Conservation (phyloP, 2,329 filamentous ascomycete genomes). For the Eutypa lata region DNA sequence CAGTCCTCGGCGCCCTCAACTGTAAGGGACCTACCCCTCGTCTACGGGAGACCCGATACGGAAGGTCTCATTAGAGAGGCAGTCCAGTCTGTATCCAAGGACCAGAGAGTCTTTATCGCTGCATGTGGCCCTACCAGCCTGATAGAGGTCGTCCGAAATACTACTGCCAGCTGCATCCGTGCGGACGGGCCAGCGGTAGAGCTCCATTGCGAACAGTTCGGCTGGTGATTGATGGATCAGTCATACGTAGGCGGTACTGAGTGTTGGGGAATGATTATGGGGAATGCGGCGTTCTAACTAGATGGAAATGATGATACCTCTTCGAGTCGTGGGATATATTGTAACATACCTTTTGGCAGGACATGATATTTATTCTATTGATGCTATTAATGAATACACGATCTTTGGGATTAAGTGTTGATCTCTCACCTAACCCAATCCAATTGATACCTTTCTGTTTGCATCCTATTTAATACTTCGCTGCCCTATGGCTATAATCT, state of each 20-base stretch:
- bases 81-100: slow-evolving; percentile 28
- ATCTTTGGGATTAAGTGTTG: too few relatives aligned
- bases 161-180: slow-evolving; percentile 40
- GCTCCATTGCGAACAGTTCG: slow-evolving; percentile 49
- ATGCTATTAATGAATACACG: too few relatives aligned
- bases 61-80: slow-evolving; percentile 35
- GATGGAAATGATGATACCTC: too few relatives aligned
- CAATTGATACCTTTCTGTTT: too few relatives aligned
- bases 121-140: slow-evolving; percentile 46
- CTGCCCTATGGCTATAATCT: too few relatives aligned
- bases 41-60: slow-evolving; percentile 39
- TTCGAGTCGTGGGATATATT: too few relatives aligned
- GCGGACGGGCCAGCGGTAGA: slow-evolving; percentile 46
- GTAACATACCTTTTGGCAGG: too few relatives aligned
- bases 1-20: slow-evolving; percentile 10
- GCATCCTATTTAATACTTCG: too few relatives aligned
- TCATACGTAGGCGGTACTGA: neutral
- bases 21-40: slow-evolving; percentile 25
- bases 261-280: too few relatives aligned
- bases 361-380: too few relatives aligned
- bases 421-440: too few relatives aligned
- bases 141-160: slow-evolving; percentile 41
- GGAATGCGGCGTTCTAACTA: too few relatives aligned
- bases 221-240: slow-evolving; percentile 31
- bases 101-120: slow-evolving; percentile 41